Conservation (phyloP, 345 rosid species). For the Corchorus capsularis region DNA sequence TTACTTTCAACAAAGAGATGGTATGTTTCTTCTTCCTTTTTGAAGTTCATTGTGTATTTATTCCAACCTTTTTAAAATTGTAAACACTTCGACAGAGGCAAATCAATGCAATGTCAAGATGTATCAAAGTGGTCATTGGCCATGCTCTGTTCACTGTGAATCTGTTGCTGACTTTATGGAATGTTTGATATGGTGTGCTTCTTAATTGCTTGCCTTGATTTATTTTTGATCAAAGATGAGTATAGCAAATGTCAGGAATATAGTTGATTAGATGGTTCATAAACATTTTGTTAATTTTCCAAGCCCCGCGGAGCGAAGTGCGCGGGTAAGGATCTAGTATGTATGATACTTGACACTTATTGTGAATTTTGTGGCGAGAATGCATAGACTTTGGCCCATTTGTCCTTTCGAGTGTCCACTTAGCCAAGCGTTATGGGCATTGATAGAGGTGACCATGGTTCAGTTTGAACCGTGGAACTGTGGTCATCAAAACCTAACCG, state of each 20-base stretch:
- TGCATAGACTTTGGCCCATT: too few species aligned
- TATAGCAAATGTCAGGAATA: neutral
- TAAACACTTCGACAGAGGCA: neutral
- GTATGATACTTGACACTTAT: too few species aligned
- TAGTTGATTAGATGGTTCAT: neutral
- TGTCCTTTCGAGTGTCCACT: too few species aligned
- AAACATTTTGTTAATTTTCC: too few species aligned
- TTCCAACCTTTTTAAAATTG: neutral
- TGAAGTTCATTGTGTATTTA: conserved; percentile 2
- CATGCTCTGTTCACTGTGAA: too few species aligned
- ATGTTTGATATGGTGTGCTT: neutral
- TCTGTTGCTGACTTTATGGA: neutral
- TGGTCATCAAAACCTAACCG: too few species aligned
- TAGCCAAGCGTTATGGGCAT: too few species aligned
- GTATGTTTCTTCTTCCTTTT: conserved; percentile 41
- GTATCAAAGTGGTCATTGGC: neutral
- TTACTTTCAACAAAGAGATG: conserved; percentile 98
- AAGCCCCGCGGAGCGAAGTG: too few species aligned
- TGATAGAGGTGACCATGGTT: too few species aligned
- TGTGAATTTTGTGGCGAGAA: too few species aligned
- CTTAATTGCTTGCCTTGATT: neutral
- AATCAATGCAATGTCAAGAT: neutral
- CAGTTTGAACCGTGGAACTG: too few species aligned
- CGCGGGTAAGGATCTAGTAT: too few species aligned
- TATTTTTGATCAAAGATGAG: neutral